Evolutionary conservation across 331 rosid genomes (phyloP), one percentile per base, ranked within the genome.

Genomic region (Dryas integrifolia): DNA sequence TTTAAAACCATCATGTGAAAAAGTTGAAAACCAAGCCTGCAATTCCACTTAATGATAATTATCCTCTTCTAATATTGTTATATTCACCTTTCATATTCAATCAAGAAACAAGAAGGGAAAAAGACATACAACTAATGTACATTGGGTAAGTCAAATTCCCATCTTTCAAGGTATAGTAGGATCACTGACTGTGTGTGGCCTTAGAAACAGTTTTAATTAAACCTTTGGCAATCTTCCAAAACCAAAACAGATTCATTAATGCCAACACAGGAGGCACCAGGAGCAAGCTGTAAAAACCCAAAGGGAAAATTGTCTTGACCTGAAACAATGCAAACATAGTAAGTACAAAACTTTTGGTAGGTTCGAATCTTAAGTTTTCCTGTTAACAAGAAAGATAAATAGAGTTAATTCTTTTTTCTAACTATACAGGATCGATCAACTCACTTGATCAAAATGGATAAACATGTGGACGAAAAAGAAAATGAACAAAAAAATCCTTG

Each of bases 201-300:
- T 90, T 92, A 3, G 84, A 47, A 41, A 92, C 81, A 24, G 98
- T 86, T 82, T 85, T 92, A 7, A 92, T 69, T 85, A 92, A 72
- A 56, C 98, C 98, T 85, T 78, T 92, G 38, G 87, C 80, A 60
- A 92, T 92, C 88, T 92, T 92, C 97, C 97, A 90, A 78, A 92
- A 92, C 98, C 98, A 92, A 55, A 88, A 82, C 45, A 89, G 14
- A 59, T 92, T 92, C 97, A 92, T 80, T 16, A 69, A 5, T 70
- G 87, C 50, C 74, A 92, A 57, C 80, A 82, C 63, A 24, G 93
- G 86, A 44, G 98, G 76, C 63, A 90, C 88, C 60, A 45, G n/a
- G 55, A 92, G 78, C 83, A 92, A 35, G 85, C 83, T 86, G 84
- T 88, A 92, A 72, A 87, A 90, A 16, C 93, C 96, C 67, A 90